Evolutionary conservation across 306 rosid genomes (phyloP).

Genomic region (Ochetophila trinervis): DNA sequence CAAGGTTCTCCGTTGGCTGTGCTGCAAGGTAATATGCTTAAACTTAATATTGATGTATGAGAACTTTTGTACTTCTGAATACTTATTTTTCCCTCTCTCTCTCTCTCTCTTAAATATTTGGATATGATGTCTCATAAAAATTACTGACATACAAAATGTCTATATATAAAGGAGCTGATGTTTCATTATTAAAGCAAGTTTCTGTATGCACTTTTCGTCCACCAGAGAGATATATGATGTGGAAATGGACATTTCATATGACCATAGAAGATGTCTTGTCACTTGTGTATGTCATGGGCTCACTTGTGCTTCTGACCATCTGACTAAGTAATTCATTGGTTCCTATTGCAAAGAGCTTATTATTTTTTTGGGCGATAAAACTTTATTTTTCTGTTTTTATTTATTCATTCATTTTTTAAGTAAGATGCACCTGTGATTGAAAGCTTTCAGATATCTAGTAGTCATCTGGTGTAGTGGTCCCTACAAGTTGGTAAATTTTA

Average conservation of each 20-base stretch:
- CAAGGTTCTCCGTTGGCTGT: conserved; percentile 77
- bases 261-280: background rate
- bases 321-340: background rate
- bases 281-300: background rate
- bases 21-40: conserved; percentile 63
- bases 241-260: background rate
- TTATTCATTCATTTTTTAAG: background rate
- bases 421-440: background rate
- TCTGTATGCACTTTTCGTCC: background rate
- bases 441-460: background rate
- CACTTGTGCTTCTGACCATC: too few species aligned
- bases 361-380: too few species aligned
- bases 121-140: background rate
- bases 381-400: background rate
- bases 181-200: background rate
- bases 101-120: background rate
- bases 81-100: background rate
- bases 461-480: background rate
- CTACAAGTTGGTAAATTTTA: background rate
- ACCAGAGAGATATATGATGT: background rate
- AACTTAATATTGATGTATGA: conserved; percentile 10
- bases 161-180: background rate
- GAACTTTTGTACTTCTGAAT: background rate
- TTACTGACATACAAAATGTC: background rate
- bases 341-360: conserved; percentile 1